Evolutionary conservation across 805 yeast genomes (phyloP), one percentile per base, ranked within the genome.

Genomic region (Maudiozyma pseudohumilis): DNA sequence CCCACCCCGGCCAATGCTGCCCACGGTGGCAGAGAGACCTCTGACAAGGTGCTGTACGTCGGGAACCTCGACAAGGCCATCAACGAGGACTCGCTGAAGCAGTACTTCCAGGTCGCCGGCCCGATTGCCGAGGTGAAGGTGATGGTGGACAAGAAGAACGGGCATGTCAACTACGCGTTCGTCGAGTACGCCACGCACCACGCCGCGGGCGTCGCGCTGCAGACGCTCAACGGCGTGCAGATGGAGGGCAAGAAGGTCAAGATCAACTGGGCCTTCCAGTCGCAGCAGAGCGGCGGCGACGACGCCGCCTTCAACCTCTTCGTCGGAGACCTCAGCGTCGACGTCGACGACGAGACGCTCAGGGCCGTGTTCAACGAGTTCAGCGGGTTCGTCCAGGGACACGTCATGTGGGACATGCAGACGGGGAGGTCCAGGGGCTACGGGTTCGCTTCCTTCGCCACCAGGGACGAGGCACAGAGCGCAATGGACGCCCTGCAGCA

Each of bases 341-440:
- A 87, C 50, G 79, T 87, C 26, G 78, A 82, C 53, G 95, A 87
- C 60, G 94, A 81, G 46, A 55, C 74, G 13, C 68, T 86, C 44
- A 66, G 66, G 36, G 61, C 59, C 31, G 67, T 80, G 10, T 86
- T 86, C 53, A 48, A 64, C 5, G 64, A 66, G 39, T 81, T 72
- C 56, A 65, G 67, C 13, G 71, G 86, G 1, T 64, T 82, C 50
- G 64, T 74, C 33, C 92, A 83, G 57, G 95, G 94, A 10, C 87
- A 86, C 49, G 95, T 86, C 23, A 87, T 86, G 95, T 86, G 96
- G 95, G 95, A 87, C 57, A 84, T 85, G 94, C 88, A 83, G 57
- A 80, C 92, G 19, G 92, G 94, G 30, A 70, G 95, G 55, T 84
- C 94, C 3, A 70, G 95, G 61, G 94, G 95, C 26, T 86, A 86